Evolutionary conservation across 1,139 yeast genomes (phyloP), one percentile per base, ranked within the genome.

Genomic region (Kodamaea fungicola): DNA sequence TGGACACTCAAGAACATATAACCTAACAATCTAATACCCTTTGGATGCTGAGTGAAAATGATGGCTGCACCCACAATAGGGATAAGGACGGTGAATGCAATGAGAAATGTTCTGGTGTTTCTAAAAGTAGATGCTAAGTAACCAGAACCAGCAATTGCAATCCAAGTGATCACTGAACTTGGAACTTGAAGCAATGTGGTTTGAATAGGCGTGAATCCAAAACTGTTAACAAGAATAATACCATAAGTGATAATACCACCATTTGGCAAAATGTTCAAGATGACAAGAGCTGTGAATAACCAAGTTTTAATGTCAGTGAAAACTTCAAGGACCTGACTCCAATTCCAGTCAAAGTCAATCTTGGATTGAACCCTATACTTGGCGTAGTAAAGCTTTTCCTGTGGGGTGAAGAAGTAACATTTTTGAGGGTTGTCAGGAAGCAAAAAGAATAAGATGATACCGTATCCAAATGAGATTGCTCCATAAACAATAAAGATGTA

Each of bases 361-460:
- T 41, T 43, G 12, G 37, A 32, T 32, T 60, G 55, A 10, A 66
- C 58, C 27, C 63, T 52, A 22, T 32, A 29, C 28, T 61, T 58
- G 25, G 63, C 52, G 29, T 64, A 54, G 13, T 53, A 46, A 21
- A 51, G 42, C 39, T 61, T 67, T 35, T 64, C 69, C 6, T 51
- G 45, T 7, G 28, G 32, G 8, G 37, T 35, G 22, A 71, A 51
- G 46, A 67, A 68, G 30, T 54, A 55, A 12, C 75, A 70, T 26
- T 59, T 49, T 4, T 61, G 58, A 6, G 78, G 76, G 12, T 64
- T 62, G 45, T 74, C 72, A 12, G 78, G 76, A 21, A 50, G 23
- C 19, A 58, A 38, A 38, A 59, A 59, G 35, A 54, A 59, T 7
- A 64, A 43, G 1, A 60, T 31, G 2, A 58, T 42, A 1, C 67